phyloP scores from a whole-genome alignment of 352 stramenopile genomes.

The Pythium brassicae region DNA sequence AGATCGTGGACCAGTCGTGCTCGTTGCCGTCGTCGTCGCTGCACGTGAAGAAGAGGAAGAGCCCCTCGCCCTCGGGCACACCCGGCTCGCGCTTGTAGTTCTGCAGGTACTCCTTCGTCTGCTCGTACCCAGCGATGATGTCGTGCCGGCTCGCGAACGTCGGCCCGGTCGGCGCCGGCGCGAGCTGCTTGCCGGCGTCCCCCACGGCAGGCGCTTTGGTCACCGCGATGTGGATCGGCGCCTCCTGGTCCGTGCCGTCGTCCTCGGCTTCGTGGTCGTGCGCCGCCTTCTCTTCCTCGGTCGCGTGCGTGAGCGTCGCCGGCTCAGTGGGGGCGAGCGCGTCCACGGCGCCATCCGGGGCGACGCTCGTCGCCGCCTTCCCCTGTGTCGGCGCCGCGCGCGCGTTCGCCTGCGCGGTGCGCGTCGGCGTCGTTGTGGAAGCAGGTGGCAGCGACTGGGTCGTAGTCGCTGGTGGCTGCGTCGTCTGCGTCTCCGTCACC shows the following conservation, averaged over 20 bases:
- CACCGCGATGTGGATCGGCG: conserved; percentile 9
- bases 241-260: neutral
- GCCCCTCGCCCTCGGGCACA: conserved; percentile 20
- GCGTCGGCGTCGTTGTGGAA: neutral
- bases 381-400: conserved; percentile 4
- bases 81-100: conserved; percentile 25
- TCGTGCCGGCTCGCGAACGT: conserved; percentile 42
- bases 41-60: conserved; percentile 75
- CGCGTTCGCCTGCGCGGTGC: neutral
- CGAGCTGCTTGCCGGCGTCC: neutral
- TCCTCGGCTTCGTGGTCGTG: conserved; percentile 12
- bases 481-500: neutral
- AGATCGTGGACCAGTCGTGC: conserved; percentile 52
- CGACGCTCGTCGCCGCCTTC: neutral
- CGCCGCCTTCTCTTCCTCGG: conserved; percentile 15
- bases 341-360: neutral
- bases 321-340: conserved; percentile 6
- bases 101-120: conserved; percentile 41
- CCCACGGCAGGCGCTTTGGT: neutral
- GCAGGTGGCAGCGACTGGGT: neutral
- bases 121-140: conserved; percentile 40
- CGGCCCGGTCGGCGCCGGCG: neutral
- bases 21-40: conserved; percentile 35
- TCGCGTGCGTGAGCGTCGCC: neutral
- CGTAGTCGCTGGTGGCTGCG: neutral